A percentile compares a stretch with the other conserved stretches of the same genome.
These are phyloP conservation scores for Hymenoscyphus repandus DNA, from an alignment of 2,329 filamentous ascomycete species.

Conservation along the genomic window DNA sequence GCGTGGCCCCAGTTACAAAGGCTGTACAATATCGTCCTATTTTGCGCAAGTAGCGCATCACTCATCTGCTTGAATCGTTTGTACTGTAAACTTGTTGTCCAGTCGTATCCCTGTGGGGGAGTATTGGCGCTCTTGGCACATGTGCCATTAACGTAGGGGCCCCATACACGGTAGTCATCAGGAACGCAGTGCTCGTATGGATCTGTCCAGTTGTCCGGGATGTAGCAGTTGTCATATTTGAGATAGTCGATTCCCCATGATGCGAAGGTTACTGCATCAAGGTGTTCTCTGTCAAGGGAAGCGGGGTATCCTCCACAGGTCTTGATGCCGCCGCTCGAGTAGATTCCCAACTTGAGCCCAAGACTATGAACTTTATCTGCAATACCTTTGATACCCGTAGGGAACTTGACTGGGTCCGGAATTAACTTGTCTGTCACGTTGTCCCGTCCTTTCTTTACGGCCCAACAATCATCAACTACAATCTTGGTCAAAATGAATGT, in stretches of 20 bases:
- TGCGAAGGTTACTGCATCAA: constrained; percentile 53
- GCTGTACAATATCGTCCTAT: constrained; percentile 44
- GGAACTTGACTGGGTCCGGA: constrained; percentile 47
- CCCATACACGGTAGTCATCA: constrained; percentile 28
- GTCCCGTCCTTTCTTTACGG: constrained; percentile 38
- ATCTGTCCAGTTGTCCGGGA: constrained; percentile 35
- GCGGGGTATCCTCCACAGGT: constrained; percentile 35
- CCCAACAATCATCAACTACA: constrained; percentile 56
- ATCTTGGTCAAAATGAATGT: constrained; percentile 4
- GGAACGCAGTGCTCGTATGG: constrained; percentile 37
- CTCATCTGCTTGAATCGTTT: constrained; percentile 37
- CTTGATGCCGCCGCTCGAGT: constrained; percentile 46
- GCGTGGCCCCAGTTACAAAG: constrained; percentile 51
- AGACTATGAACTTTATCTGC: constrained; percentile 49
- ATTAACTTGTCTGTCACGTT: constrained; percentile 39
- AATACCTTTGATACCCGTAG: constrained; percentile 49
- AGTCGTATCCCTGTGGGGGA: constrained; percentile 45
- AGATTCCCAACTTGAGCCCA: constrained; percentile 59
- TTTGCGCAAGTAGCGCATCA: constrained; percentile 42
- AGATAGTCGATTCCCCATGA: constrained; percentile 55
- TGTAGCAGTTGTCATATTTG: constrained; percentile 53
- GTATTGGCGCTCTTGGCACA: constrained; percentile 32
- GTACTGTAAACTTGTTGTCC: constrained; percentile 22
- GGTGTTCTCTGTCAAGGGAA: constrained; percentile 48
- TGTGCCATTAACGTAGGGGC: constrained; percentile 35